Percentiles rank a stretch among this genome's conserved stretches.
Evolutionary conservation across 306 rosid genomes (phyloP).

Genomic region (Aeschynomene evenia): DNA sequence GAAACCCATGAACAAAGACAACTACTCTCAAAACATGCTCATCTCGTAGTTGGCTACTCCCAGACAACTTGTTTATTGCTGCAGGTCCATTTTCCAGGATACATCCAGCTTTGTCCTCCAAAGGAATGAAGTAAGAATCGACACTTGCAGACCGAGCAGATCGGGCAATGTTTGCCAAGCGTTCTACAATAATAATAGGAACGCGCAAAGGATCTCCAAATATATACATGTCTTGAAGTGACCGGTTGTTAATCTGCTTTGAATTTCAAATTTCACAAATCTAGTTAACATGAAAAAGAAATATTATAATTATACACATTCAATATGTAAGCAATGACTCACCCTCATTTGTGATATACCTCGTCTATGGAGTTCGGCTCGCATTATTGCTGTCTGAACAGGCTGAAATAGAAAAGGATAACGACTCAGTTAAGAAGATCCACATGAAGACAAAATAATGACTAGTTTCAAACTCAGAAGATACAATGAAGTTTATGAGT

Average conservation of each 20-base stretch:
- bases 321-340: conserved; percentile 28
- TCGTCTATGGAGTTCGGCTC: conserved; percentile 86
- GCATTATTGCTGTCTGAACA: conserved; percentile 62
- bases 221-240: conserved; percentile 83
- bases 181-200: conserved; percentile 80
- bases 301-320: conserved; percentile 18
- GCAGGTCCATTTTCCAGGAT: conserved; percentile 46
- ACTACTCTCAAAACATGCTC: conserved; percentile 70
- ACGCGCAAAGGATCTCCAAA: conserved; percentile 66
- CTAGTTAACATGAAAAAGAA: conserved; percentile 11
- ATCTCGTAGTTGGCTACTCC: conserved; percentile 34
- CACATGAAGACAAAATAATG: conserved; percentile 4
- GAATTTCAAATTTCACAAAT: conserved; percentile 22
- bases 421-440: conserved; percentile 7
- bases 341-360: conserved; percentile 91
- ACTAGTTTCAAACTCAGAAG: neutral
- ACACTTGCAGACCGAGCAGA: conserved; percentile 49
- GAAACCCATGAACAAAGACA: conserved; percentile 93
- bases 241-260: conserved; percentile 76
- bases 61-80: conserved; percentile 40
- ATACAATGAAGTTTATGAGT: neutral
- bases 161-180: conserved; percentile 54
- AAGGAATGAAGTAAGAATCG: conserved; percentile 54
- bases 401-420: conserved; percentile 54
- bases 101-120: conserved; percentile 42